Base-by-base conservation (phyloP, 2,329 filamentous ascomycete species). In the Salinomyces thailandicus region DNA sequence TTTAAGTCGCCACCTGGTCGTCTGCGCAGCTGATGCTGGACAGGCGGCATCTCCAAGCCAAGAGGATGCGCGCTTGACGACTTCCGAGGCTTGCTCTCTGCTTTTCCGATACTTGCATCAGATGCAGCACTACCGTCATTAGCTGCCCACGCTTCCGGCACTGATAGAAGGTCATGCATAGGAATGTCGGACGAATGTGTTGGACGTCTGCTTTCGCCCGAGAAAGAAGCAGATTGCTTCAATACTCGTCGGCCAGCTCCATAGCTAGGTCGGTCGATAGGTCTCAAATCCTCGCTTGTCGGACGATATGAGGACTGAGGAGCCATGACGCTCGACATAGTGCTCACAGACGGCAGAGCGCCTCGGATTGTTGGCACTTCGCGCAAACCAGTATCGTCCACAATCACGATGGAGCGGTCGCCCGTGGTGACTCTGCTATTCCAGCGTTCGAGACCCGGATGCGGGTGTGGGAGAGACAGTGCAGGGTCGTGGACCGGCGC, bases 351-450 rank as follows among this genome's bases (percentile, higher is more conserved):
- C 18, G 49, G 49, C 20, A 55, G 29, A 5, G 40, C 48, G 16
- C 47, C 43, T 13, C 45, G 42, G 28, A 46, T 45, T 31, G 43
- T 41, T 4, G 48, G 40, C 9, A 47, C n/a, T 31, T 48, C 42
- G 20, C 48, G 46, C 0, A 78, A 80, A 19, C 75, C 76, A 40
- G 72, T 75, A 44, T 73, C 72, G 48, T 93, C 84, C 22, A 93
- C 77, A 52, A 94, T 93, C 37, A 94, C 72, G 46, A 94, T 93
- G 0, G 85, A 93, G 53, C 87, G 81, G 66, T 85, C 93, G n/a
- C 85, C 83, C 8, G 71, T 69, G 0, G 85, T 91, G 30, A 89
- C 73, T 38, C 67, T 66, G 45, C 72, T 76, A 35, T 65, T 53
- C 22, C 61, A 55, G 11, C 52, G 43, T 15, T 48, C 40, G 46